These are phyloP conservation scores for Oidiodendron maius DNA, from an alignment of 495 filamentous ascomycete genomes.

Conservation along the genomic window DNA sequence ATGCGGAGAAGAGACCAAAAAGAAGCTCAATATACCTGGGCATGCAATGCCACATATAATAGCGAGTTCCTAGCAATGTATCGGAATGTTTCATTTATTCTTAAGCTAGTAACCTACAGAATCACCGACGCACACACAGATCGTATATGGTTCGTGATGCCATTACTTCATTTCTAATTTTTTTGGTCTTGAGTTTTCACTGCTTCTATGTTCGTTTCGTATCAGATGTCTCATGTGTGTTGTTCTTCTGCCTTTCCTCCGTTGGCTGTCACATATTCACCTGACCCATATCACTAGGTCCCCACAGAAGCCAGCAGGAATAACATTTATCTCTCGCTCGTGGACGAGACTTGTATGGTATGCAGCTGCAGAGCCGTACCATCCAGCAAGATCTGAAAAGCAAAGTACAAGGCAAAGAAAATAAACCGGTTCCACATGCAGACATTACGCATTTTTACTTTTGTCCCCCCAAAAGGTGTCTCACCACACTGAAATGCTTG, in stretches of 20 bases:
- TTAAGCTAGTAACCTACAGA: no score
- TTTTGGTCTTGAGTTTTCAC: not conserved
- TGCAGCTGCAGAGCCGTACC: not conserved
- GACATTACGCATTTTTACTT: not conserved
- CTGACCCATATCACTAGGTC: not conserved
- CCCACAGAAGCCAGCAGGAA: conserved; percentile 1
- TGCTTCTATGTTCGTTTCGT: not conserved
- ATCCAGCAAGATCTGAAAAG: not conserved
- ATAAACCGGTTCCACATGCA: not conserved
- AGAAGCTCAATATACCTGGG: no score
- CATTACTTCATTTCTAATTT: conserved; percentile 1
- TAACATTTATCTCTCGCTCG: not conserved
- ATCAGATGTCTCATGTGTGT: not conserved
- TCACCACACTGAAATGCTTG: not conserved
- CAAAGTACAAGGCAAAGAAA: not conserved
- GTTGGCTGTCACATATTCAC: not conserved
- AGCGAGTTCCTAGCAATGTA: no score
- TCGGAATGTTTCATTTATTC: no score
- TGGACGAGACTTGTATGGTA: not conserved
- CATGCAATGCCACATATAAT: no score
- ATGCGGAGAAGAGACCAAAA: no score
- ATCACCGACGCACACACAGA: no score
- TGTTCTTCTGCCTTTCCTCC: not conserved
- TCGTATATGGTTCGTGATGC: no score
- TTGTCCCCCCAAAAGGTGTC: not conserved